Evolutionary conservation across 108 stramenopile species (phyloP).

Genomic region (Conticribra guillardii): DNA sequence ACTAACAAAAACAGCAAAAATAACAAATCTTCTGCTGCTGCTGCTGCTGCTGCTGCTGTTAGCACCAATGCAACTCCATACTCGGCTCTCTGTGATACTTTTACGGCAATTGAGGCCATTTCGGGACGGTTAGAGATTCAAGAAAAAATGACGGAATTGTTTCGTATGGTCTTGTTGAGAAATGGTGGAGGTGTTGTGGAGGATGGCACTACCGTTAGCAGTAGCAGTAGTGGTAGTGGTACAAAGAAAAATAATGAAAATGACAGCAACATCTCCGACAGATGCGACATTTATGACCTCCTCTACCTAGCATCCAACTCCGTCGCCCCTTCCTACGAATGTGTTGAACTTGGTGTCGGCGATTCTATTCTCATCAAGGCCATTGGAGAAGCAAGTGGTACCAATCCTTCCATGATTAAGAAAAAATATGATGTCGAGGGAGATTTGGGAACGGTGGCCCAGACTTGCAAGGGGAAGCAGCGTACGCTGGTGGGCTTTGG

Average conservation of each 20-base stretch:
- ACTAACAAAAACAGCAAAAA: too few relatives aligned
- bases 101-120: slow-evolving; percentile 81
- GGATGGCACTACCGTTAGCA: not conserved
- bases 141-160: slow-evolving; percentile 70
- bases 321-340: slow-evolving; percentile 94
- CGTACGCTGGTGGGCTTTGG: slow-evolving; percentile 83
- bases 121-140: slow-evolving; percentile 91
- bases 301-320: slow-evolving; percentile 90
- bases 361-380: slow-evolving; percentile 96
- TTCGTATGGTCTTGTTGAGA: slow-evolving; percentile 58
- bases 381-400: slow-evolving; percentile 87
- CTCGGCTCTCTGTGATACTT: slow-evolving; percentile 64
- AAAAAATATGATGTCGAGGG: slow-evolving; percentile 85
- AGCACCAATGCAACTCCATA: slow-evolving; percentile 56
- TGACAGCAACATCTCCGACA: not conserved
- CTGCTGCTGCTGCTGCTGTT: too few relatives aligned
- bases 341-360: slow-evolving; percentile 97
- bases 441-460: slow-evolving; percentile 95
- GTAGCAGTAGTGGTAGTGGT: too few relatives aligned
- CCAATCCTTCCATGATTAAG: slow-evolving; percentile 72
- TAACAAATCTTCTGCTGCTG: too few relatives aligned
- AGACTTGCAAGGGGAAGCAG: slow-evolving; percentile 83
- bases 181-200: slow-evolving; percentile 35
- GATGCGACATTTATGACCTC: slow-evolving; percentile 73
- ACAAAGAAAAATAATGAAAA: not conserved